phyloP scores from a whole-genome alignment of 371 early-diverging fungal genomes.

The Blastocladiella emersonii region DNA sequence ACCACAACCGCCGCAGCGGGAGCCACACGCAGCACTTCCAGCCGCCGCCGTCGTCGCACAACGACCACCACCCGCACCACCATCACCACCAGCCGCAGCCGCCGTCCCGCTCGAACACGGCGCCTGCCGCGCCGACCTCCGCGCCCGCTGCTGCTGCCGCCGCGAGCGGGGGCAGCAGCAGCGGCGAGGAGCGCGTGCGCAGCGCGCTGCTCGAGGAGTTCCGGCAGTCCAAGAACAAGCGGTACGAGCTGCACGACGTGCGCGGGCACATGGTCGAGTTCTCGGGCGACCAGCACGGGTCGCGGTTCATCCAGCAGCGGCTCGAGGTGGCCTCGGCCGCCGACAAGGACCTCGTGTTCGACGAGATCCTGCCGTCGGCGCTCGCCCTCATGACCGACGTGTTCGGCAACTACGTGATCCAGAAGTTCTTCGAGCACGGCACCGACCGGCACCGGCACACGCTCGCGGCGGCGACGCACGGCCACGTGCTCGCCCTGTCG shows the following conservation, averaged over 20 bases:
- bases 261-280: slow-evolving; percentile 90
- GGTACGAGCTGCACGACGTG: slow-evolving; percentile 89
- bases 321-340: slow-evolving; percentile 83
- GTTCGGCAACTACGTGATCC: slow-evolving; percentile 99
- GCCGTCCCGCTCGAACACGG: too few species aligned
- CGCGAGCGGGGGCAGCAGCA: too few species aligned
- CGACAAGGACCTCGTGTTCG: slow-evolving; percentile 93
- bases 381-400: slow-evolving; percentile 97
- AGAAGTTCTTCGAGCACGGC: slow-evolving; percentile 98
- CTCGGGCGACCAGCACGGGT: slow-evolving; percentile 98
- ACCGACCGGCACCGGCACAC: slow-evolving; percentile 74
- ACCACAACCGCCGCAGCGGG: too few species aligned
- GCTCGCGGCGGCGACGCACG: slow-evolving; percentile 64
- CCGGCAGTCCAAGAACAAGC: slow-evolving; percentile 79
- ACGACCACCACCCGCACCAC: background rate
- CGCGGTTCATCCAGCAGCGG: slow-evolving; percentile 98
- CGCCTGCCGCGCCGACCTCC: too few species aligned
- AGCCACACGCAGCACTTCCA: slow-evolving; percentile 3
- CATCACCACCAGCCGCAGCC: background rate
- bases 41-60: slow-evolving; percentile 5
- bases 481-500: slow-evolving; percentile 81
- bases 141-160: too few species aligned
- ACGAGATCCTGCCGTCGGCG: slow-evolving; percentile 84
- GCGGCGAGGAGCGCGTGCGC: slow-evolving; percentile 34
- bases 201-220: slow-evolving; percentile 85